A percentile compares a stretch with the other conserved stretches of the same genome.
phyloP scores from a whole-genome alignment of 2,329 filamentous ascomycete species.

The Aspergillus intermedius region DNA sequence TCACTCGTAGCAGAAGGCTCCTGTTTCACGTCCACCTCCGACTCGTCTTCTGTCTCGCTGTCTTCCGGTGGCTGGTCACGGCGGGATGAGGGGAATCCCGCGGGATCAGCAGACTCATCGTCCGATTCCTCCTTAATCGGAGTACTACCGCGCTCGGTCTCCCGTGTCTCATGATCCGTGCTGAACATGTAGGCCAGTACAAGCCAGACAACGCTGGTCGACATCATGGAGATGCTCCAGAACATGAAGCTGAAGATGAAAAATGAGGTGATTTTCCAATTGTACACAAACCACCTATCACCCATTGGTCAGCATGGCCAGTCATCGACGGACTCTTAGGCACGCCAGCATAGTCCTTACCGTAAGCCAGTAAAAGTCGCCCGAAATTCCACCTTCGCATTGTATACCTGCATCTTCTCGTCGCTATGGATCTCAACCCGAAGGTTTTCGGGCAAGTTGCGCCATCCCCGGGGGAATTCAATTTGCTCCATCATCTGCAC shows the following conservation, averaged over 20 bases:
- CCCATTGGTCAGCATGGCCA: conserved; percentile 12
- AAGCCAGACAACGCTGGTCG: conserved; percentile 60
- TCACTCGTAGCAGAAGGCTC: conserved; percentile 1
- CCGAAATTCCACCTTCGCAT: conserved; percentile 59
- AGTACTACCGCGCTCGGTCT: conserved; percentile 7
- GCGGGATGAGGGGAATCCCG: not conserved
- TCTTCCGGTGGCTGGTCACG: not conserved
- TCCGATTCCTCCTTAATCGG: conserved; percentile 18
- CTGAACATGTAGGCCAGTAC: conserved; percentile 42
- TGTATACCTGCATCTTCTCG: conserved; percentile 69
- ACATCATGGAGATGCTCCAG: conserved; percentile 68
- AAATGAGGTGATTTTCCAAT: conserved; percentile 66
- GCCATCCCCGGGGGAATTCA: conserved; percentile 53
- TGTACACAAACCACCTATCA: conserved; percentile 73
- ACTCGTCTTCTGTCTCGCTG: conserved; percentile 8
- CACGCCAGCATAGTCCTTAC: conserved; percentile 24
- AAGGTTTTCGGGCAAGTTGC: conserved; percentile 48
- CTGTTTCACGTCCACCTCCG: conserved; percentile 1
- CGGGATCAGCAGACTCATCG: conserved; percentile 4
- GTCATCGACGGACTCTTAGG: not conserved
- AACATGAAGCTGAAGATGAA: conserved; percentile 63
- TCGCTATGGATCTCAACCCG: conserved; percentile 65
- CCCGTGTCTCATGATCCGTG: conserved; percentile 8
- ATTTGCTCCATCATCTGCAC: conserved; percentile 69
- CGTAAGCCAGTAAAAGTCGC: conserved; percentile 69